Evolutionary conservation across 1,284 basidiomycete genomes (phyloP).

Genomic region (Ustilago hordei): DNA sequence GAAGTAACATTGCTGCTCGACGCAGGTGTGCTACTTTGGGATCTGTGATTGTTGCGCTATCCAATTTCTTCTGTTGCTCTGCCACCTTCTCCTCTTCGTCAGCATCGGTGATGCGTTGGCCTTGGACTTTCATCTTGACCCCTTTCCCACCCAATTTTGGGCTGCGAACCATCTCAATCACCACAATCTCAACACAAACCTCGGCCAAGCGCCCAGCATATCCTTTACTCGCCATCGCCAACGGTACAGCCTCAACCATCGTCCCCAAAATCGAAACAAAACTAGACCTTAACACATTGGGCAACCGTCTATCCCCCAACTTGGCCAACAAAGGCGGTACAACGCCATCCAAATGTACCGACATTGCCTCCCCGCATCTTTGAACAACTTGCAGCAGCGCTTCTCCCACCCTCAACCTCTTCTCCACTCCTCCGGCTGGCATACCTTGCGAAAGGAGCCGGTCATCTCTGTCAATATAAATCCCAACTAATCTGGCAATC

Average conservation of each 20-base stretch:
- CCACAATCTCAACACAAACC: constrained; percentile 57
- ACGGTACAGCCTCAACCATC: constrained; percentile 60
- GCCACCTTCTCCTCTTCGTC: constrained; percentile 22
- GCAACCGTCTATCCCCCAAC: constrained; percentile 51
- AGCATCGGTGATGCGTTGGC: constrained; percentile 3
- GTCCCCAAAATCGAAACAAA: constrained; percentile 65
- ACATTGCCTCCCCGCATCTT: constrained; percentile 78
- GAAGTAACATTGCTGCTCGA: constrained; percentile 60
- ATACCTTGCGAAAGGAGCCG: constrained; percentile 20
- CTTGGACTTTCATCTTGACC: constrained; percentile 43
- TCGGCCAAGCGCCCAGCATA: constrained; percentile 41
- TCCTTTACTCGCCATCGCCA: constrained; percentile 46
- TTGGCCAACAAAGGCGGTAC: constrained; percentile 55
- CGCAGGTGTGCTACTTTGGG: constrained; percentile 61
- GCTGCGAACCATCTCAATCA: constrained; percentile 49
- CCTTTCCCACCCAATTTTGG: neutral
- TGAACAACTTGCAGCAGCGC: constrained; percentile 84
- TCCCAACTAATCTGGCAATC: constrained; percentile 47
- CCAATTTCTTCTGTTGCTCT: constrained; percentile 30
- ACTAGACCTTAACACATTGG: constrained; percentile 61
- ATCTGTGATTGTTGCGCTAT: constrained; percentile 52
- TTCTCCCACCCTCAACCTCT: constrained; percentile 85
- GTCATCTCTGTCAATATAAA: constrained; percentile 59
- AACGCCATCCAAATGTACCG: constrained; percentile 71
- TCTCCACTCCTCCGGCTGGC: constrained; percentile 78